Evolutionary conservation across 805 yeast species (phyloP).

Genomic region (Peterozyma xylosa): DNA sequence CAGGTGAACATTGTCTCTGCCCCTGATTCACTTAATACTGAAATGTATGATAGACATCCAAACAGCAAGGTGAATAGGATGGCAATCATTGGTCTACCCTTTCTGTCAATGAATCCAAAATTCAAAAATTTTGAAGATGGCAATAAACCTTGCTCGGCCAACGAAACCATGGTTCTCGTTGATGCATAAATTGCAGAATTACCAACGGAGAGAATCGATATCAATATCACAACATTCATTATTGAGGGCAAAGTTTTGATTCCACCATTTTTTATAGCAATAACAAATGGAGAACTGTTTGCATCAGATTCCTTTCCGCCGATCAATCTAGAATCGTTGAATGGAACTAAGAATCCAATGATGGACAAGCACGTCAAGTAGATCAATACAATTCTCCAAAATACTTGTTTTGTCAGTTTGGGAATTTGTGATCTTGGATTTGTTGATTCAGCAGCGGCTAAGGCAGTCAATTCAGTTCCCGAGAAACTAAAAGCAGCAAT

Average conservation of each 20-base stretch:
- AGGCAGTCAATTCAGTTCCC: conserved; percentile 45
- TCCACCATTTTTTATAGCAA: conserved; percentile 32
- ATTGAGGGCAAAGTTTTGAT: conserved; percentile 28
- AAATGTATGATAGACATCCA: conserved; percentile 36
- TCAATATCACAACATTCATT: conserved; percentile 31
- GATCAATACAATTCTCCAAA: conserved; percentile 45
- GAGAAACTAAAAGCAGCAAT: conserved; percentile 49
- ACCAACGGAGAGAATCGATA: conserved; percentile 37
- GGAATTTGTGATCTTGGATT: conserved; percentile 42
- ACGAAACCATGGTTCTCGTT: conserved; percentile 42
- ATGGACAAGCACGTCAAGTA: conserved; percentile 36
- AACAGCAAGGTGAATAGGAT: conserved; percentile 27
- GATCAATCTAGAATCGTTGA: conserved; percentile 26
- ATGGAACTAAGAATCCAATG: conserved; percentile 41
- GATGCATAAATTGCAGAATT: conserved; percentile 53
- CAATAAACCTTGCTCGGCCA: conserved; percentile 37
- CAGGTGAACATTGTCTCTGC: conserved; percentile 33
- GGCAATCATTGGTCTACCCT: conserved; percentile 43
- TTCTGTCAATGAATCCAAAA: conserved; percentile 37
- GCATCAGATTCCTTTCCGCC: conserved; percentile 24
- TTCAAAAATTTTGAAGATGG: conserved; percentile 23
- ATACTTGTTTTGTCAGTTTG: conserved; percentile 45
- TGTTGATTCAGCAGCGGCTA: conserved; percentile 41
- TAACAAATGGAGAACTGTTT: conserved; percentile 37
- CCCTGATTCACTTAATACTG: conserved; percentile 31